These are phyloP conservation scores for Candida ovalis DNA, from an alignment of 805 yeast genomes.

Conservation along the genomic window DNA sequence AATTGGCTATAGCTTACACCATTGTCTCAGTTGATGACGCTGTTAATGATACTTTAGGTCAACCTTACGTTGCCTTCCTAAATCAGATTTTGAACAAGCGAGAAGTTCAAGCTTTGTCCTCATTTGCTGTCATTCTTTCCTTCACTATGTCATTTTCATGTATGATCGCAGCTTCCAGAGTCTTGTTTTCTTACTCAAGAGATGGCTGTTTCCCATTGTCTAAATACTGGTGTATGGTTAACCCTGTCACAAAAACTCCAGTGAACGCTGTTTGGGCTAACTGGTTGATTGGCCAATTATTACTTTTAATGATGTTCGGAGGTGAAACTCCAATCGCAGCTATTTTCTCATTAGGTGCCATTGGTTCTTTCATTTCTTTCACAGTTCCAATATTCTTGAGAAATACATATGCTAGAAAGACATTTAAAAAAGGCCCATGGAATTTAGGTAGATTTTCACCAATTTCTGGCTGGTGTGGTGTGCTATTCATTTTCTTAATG, in stretches of 20 bases:
- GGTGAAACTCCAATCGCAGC: conserved; percentile 64
- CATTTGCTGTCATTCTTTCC: conserved; percentile 39
- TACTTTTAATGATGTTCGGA: conserved; percentile 56
- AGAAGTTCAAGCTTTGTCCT: conserved; percentile 39
- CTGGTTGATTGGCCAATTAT: conserved; percentile 48
- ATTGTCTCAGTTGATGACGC: conserved; percentile 45
- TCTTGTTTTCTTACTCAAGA: conserved; percentile 60
- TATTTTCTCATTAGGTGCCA: conserved; percentile 68
- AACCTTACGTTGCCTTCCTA: conserved; percentile 55
- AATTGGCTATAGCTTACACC: conserved; percentile 60
- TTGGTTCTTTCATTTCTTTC: conserved; percentile 62
- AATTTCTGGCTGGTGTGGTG: conserved; percentile 43
- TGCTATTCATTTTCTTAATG: conserved; percentile 50
- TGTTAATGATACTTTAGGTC: conserved; percentile 48
- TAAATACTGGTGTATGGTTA: conserved; percentile 43
- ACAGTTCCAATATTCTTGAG: conserved; percentile 58
- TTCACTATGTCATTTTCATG: conserved; percentile 50
- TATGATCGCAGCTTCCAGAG: conserved; percentile 62
- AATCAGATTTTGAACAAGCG: conserved; percentile 42
- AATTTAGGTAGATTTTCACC: conserved; percentile 48
- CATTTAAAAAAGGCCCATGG: conserved; percentile 64
- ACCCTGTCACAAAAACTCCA: conserved; percentile 53
- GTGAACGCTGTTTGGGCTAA: conserved; percentile 60
- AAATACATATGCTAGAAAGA: conserved; percentile 47
- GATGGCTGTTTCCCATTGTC: conserved; percentile 66